phyloP scores from a whole-genome alignment of 306 rosid genomes.

The Rosa rugosa region DNA sequence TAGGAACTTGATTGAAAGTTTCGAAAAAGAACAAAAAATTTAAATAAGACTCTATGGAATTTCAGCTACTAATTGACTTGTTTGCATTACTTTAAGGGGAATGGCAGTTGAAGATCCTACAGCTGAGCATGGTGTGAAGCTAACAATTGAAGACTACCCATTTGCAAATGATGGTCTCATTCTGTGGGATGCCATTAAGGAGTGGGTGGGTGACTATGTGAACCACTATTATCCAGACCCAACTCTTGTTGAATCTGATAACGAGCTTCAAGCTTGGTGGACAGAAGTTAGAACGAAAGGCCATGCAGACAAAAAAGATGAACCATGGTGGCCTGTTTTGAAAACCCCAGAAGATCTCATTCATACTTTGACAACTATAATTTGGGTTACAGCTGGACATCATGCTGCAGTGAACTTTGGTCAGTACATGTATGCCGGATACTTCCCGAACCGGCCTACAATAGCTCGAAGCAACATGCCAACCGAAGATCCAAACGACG shows the following conservation, averaged over 20 bases:
- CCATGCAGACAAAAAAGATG: conserved; percentile 44
- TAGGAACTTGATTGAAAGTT: no score
- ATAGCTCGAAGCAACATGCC: conserved; percentile 40
- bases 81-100: conserved; percentile 24
- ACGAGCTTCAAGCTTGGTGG: conserved; percentile 50
- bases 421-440: conserved; percentile 38
- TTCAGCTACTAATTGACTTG: not conserved
- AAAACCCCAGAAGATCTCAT: conserved; percentile 24
- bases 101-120: conserved; percentile 43
- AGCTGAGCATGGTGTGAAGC: conserved; percentile 41
- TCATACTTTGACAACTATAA: conserved; percentile 26
- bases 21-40: no score
- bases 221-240: conserved; percentile 34
- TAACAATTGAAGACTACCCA: conserved; percentile 43
- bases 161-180: conserved; percentile 41
- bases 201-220: conserved; percentile 40
- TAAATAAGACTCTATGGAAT: not conserved
- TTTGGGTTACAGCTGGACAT: conserved; percentile 44
- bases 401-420: conserved; percentile 44
- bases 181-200: conserved; percentile 35
- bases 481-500: conserved; percentile 28
- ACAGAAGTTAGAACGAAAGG: conserved; percentile 40
- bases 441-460: conserved; percentile 43
- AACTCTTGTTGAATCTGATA: conserved; percentile 22
- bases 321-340: conserved; percentile 45